Percentiles rank a stretch among this genome's conserved stretches.
These are phyloP conservation scores for Bipolaris oryzae DNA, from an alignment of 2,329 filamentous ascomycete genomes.

Conservation along the genomic window DNA sequence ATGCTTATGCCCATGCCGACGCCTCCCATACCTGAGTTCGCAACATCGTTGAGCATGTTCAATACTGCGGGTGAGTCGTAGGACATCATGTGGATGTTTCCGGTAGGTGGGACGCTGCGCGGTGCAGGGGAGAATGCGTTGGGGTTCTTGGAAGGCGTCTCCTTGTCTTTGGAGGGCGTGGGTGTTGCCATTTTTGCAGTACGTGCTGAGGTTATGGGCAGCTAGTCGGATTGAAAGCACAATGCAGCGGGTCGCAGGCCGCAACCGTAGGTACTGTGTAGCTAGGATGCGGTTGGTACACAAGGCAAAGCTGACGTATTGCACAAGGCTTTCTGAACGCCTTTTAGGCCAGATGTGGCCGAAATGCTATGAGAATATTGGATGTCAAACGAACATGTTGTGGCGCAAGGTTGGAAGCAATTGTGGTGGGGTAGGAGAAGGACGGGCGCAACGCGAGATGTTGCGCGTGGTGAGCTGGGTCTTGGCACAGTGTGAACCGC, in stretches of 20 bases:
- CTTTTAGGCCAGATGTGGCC: neutral
- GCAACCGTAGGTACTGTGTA: neutral
- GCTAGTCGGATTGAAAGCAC: neutral
- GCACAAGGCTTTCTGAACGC: neutral
- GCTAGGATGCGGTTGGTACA: neutral
- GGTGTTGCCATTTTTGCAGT: constrained; percentile 45
- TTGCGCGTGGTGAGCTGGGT: constrained; percentile 1
- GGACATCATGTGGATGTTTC: constrained; percentile 45
- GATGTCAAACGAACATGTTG: constrained; percentile 1
- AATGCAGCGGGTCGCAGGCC: neutral
- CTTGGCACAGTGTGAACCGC: constrained; percentile 6
- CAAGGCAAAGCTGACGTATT: neutral
- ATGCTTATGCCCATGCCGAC: constrained; percentile 47
- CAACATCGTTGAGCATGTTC: constrained; percentile 47
- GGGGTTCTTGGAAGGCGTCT: constrained; percentile 45
- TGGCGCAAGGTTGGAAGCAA: neutral
- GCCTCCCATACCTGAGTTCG: constrained; percentile 46
- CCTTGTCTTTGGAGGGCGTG: constrained; percentile 44
- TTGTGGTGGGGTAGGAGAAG: neutral
- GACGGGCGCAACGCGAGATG: neutral
- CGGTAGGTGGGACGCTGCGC: constrained; percentile 51
- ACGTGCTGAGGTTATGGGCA: neutral
- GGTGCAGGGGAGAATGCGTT: constrained; percentile 49
- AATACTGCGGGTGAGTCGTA: constrained; percentile 53
- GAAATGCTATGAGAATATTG: neutral